These are phyloP conservation scores for Penicillium expansum DNA, from an alignment of 2,329 filamentous ascomycete genomes.

Conservation along the genomic window DNA sequence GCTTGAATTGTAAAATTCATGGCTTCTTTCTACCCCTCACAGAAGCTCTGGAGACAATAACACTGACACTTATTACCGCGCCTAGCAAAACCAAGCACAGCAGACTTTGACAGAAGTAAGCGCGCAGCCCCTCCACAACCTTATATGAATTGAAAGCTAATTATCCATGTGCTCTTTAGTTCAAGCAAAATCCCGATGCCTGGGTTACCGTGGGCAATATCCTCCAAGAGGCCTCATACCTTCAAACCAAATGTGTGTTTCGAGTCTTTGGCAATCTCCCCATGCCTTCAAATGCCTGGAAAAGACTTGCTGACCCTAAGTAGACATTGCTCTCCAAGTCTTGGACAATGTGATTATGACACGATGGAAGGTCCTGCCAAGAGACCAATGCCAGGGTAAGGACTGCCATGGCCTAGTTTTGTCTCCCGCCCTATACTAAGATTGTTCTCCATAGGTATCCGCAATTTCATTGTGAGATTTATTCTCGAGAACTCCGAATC, in stretches of 20 bases:
- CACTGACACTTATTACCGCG: conserved; percentile 31
- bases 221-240: conserved; percentile 84
- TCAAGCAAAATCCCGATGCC: conserved; percentile 97
- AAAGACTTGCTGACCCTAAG: conserved; percentile 32
- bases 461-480: conserved; percentile 98
- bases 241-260: conserved; percentile 88
- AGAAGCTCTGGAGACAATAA: neutral
- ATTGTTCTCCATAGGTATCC: conserved; percentile 66
- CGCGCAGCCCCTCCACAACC: neutral
- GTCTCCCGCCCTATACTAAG: conserved; percentile 7
- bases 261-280: neutral
- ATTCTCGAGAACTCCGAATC: conserved; percentile 91
- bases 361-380: conserved; percentile 95
- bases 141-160: neutral
- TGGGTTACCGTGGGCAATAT: conserved; percentile 98
- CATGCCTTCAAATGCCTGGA: neutral
- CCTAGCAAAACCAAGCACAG: conserved; percentile 92
- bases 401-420: neutral
- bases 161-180: conserved; percentile 54
- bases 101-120: conserved; percentile 86
- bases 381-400: conserved; percentile 88
- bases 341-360: conserved; percentile 98
- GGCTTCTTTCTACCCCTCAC: neutral
- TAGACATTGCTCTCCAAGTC: conserved; percentile 91
- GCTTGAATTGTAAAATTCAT: neutral